A percentile compares a stretch with the other conserved stretches of the same genome.
Conservation (phyloP, 352 stramenopile species). For the Phytophthora sp. region DNA sequence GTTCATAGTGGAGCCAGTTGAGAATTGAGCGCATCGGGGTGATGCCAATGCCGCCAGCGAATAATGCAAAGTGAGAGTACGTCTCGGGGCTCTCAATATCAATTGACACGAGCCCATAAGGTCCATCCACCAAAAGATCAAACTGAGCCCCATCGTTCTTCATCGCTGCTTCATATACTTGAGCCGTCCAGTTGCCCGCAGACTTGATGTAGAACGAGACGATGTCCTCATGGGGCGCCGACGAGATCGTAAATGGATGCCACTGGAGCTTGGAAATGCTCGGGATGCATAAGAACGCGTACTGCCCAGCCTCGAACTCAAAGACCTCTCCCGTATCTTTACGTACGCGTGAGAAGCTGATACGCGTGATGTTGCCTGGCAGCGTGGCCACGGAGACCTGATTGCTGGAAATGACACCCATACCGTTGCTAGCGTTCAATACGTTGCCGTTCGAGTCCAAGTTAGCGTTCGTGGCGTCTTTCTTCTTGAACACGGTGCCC, state of each 20-base stretch:
- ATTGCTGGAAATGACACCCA: conserved; percentile 25
- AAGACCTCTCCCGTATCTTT: conserved; percentile 38
- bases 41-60: conserved; percentile 51
- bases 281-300: conserved; percentile 80
- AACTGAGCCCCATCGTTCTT: conserved; percentile 10
- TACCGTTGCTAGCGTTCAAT: conserved; percentile 4
- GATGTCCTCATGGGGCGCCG: conserved; percentile 55
- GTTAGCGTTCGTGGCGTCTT: not conserved
- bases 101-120: conserved; percentile 28
- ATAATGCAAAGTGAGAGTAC: conserved; percentile 54
- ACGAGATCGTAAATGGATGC: conserved; percentile 88
- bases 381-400: conserved; percentile 22
- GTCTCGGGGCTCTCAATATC: conserved; percentile 39
- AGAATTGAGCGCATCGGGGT: conserved; percentile 48
- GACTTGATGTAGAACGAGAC: conserved; percentile 60
- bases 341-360: conserved; percentile 42
- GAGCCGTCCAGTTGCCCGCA: conserved; percentile 58
- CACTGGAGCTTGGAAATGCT: conserved; percentile 66
- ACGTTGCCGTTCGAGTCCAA: conserved; percentile 8
- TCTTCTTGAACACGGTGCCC: conserved; percentile 21
- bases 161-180: conserved; percentile 25
- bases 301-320: conserved; percentile 50
- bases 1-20: conserved; percentile 36
- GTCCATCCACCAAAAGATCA: conserved; percentile 50
- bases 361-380: conserved; percentile 29